phyloP scores from a whole-genome alignment of 352 stramenopile genomes.

The Albugo laibachii region DNA sequence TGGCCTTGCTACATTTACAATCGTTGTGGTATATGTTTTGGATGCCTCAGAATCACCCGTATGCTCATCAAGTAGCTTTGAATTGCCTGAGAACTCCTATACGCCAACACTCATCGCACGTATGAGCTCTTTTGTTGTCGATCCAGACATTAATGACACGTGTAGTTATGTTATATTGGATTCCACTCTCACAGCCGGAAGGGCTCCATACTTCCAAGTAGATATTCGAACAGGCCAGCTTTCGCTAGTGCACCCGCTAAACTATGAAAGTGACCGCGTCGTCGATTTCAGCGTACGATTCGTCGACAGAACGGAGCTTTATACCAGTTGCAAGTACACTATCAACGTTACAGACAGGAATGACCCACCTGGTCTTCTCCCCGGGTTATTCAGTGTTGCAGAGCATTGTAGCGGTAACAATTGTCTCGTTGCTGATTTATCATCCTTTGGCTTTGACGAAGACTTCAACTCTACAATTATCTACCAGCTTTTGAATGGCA shows the following conservation, averaged over 20 bases:
- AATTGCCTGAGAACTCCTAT: slow-evolving; percentile 10
- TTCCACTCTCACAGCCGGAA: too few relatives aligned
- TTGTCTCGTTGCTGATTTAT: slow-evolving; percentile 22
- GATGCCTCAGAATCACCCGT: slow-evolving; percentile 21
- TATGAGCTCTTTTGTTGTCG: slow-evolving; percentile 3
- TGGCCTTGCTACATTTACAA: slow-evolving; percentile 12
- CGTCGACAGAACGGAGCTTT: slow-evolving; percentile 18
- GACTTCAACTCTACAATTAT: slow-evolving; percentile 14
- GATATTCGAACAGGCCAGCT: slow-evolving; percentile 7
- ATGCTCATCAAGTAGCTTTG: slow-evolving; percentile 13
- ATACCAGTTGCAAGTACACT: slow-evolving; percentile 18
- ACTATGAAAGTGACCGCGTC: slow-evolving; percentile 21
- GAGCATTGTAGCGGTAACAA: slow-evolving; percentile 21
- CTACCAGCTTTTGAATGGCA: slow-evolving; percentile 13
- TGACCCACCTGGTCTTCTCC: slow-evolving; percentile 17
- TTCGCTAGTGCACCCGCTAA: slow-evolving; percentile 8
- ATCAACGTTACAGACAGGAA: slow-evolving; percentile 25
- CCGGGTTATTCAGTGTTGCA: slow-evolving; percentile 19
- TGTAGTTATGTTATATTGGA: slow-evolving; percentile 2
- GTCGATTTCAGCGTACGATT: slow-evolving; percentile 20
- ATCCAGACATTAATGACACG: slow-evolving; percentile 9
- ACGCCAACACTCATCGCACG: slow-evolving; percentile 3
- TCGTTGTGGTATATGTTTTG: slow-evolving; percentile 13
- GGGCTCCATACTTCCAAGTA: too few relatives aligned
- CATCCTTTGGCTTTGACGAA: slow-evolving; percentile 21